phyloP scores from a whole-genome alignment of 129 eudicot species.

The Artemisia annua region DNA sequence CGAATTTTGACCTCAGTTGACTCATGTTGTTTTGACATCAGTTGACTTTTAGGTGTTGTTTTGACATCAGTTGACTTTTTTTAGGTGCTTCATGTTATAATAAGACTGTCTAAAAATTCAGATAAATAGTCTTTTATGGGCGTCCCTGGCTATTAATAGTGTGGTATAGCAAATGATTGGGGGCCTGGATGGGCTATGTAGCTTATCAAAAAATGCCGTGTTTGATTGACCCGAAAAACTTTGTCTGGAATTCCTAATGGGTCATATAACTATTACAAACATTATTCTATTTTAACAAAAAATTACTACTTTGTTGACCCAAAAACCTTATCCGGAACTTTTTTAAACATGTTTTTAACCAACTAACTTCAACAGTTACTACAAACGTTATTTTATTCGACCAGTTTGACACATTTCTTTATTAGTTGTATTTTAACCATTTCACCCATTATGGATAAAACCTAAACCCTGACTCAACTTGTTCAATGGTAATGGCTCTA shows the following conservation, averaged over 20 bases:
- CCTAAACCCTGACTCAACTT: neutral
- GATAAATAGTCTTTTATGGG: slow-evolving; percentile 22
- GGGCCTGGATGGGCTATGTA: neutral
- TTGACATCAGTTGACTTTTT: slow-evolving; percentile 26
- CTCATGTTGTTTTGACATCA: slow-evolving; percentile 19
- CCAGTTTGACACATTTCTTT: neutral
- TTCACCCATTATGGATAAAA: neutral
- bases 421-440: neutral
- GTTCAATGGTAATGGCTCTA: neutral
- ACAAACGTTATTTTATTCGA: neutral
- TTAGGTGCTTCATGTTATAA: slow-evolving; percentile 24
- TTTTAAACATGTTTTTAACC: neutral
- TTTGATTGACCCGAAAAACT: neutral
- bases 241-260: neutral
- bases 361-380: neutral
- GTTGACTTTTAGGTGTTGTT: slow-evolving; percentile 15
- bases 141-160: neutral
- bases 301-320: neutral
- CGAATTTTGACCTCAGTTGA: slow-evolving; percentile 25
- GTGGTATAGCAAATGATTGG: neutral
- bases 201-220: neutral
- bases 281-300: too few species aligned
- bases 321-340: neutral
- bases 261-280: too few species aligned
- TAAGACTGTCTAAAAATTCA: slow-evolving; percentile 22